Evolutionary conservation across 805 yeast species (phyloP).

Genomic region (Kazachstania viticola): DNA sequence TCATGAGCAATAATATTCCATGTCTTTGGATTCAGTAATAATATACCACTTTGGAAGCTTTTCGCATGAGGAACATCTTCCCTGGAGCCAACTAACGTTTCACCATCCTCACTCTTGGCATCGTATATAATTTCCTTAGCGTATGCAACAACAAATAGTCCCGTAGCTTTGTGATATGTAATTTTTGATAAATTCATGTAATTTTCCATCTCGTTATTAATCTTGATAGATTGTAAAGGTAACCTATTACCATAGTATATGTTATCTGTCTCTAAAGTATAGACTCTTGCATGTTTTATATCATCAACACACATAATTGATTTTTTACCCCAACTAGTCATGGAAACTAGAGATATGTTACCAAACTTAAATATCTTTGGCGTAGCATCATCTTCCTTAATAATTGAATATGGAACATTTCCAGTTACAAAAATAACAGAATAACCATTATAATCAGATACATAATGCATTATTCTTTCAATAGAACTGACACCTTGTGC

Average conservation of each 20-base stretch:
- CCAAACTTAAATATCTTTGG: conserved; percentile 62
- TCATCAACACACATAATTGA: conserved; percentile 61
- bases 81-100: conserved; percentile 42
- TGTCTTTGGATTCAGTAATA: conserved; percentile 57
- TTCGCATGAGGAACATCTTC: conserved; percentile 38
- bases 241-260: conserved; percentile 47
- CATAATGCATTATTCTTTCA: conserved; percentile 54
- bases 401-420: conserved; percentile 52
- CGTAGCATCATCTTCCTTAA: conserved; percentile 50
- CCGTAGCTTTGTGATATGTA: conserved; percentile 56
- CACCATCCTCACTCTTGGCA: conserved; percentile 66
- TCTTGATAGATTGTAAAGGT: conserved; percentile 40
- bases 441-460: conserved; percentile 46
- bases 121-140: conserved; percentile 46
- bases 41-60: conserved; percentile 48
- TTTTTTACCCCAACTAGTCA: conserved; percentile 30
- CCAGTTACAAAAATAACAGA: conserved; percentile 65
- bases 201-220: conserved; percentile 32
- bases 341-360: conserved; percentile 51
- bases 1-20: conserved; percentile 70
- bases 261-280: conserved; percentile 24
- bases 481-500: conserved; percentile 49
- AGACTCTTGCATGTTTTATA: conserved; percentile 51
- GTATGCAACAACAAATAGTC: conserved; percentile 53
- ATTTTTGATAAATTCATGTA: conserved; percentile 46